phyloP scores from a whole-genome alignment of 305 asterid genomes.

The Fraxinus platypoda region DNA sequence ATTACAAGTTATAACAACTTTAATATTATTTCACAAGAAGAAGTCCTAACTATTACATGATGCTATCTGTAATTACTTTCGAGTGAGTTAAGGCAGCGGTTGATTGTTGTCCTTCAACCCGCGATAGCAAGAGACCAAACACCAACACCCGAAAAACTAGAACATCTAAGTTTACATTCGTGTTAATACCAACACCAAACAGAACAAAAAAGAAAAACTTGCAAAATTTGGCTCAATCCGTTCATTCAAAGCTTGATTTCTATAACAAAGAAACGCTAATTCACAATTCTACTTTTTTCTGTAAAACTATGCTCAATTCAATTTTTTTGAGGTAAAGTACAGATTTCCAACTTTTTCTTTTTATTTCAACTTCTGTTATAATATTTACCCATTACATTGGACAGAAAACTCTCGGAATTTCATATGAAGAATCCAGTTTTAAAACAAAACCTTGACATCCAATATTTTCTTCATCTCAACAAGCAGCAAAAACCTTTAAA shows the following conservation, averaged over 20 bases:
- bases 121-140: not conserved
- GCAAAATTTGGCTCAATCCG: not conserved
- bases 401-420: not conserved
- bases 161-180: not conserved
- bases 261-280: not conserved
- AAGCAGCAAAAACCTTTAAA: not conserved
- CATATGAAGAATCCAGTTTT: not conserved
- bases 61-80: no score
- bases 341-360: not conserved
- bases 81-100: not conserved
- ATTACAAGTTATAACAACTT: not conserved
- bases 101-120: not conserved
- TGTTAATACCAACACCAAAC: not conserved
- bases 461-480: conserved; percentile 1
- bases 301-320: not conserved
- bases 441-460: not conserved
- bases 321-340: not conserved
- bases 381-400: not conserved
- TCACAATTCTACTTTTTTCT: not conserved
- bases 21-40: not conserved
- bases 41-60: not conserved
- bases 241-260: not conserved
- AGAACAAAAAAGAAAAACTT: no score
- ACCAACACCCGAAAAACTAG: not conserved
- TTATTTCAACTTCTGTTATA: not conserved